Base-by-base conservation (phyloP, 2,329 filamentous ascomycete genomes). In the Neopestalotiopsis clavispora region DNA sequence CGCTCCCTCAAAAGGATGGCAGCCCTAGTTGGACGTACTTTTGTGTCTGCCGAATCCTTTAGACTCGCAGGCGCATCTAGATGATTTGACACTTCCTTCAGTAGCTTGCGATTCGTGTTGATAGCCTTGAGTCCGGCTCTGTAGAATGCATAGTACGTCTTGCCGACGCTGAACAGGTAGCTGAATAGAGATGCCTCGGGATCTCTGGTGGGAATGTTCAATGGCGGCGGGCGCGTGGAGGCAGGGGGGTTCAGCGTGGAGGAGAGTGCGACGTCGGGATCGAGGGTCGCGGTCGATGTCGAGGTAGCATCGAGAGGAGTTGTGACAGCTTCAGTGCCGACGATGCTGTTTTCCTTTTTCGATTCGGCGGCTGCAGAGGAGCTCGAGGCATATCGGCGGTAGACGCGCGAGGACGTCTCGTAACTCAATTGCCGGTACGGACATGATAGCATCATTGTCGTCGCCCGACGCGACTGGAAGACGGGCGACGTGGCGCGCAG, bases 61-160 rank as follows among this genome's bases (percentile, higher is more conserved):
- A 67, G 6, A 28, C 34, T 20, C 1, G 71, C 68, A 17, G 67
- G 79, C 77, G 66, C 75, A 71, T 65, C 75, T 74, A 67, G 82
- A 78, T 78, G 77, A 84, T 42, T 70, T 81, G 77, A 63, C 66
- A 69, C 23, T 75, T 82, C 80, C 65, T 81, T 79, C 14, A 91
- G 78, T 12, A 86, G 84, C 28, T 82, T 77, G 62, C 87, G 85
- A 73, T 97, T 97, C 69, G 84, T 81, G 78, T 89, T 90, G 65
- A 97, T 90, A 74, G 92, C 90, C 76, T 90, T 90, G 40, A 97
- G 81, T 20, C 95, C 95, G 1, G 89, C 86, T 81, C 96, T 97
- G 89, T 98, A 98, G 87, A 98, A 98, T 45, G 81, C 80, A 10
- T 92, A 79, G 80, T 97, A 97, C 65, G 92, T 89, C 78, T 92